Base-by-base conservation (phyloP, 495 filamentous ascomycete species). In the Tuber brumale region DNA sequence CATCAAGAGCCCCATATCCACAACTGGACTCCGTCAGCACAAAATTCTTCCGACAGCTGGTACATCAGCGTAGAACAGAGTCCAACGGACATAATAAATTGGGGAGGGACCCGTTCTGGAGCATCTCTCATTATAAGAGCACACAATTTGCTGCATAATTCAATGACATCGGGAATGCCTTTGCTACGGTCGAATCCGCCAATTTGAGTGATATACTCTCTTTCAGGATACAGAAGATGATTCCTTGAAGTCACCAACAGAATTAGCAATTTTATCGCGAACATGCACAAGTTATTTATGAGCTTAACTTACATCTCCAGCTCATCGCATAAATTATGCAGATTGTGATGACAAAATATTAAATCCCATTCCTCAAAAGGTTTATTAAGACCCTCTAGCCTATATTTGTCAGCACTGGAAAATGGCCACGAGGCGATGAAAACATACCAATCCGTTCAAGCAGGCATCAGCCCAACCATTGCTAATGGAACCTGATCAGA, bases 331-430 rank as follows among this genome's bases (percentile, higher is more conserved):
- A 88, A 85, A 21, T 85, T 84, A 72, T 93, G 92, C 81, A 95
- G 92, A n/a, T 89, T 84, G 74, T 92, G 89, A 69, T 92, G 88
- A 77, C 96, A 96, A 83, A 92, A 93, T 5, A 89, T 89, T 9
- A 87, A 84, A 81, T 95, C 91, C 91, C 91, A 94, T 21, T 89
- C 87, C 74, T 87, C 88, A 81, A 97, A 87, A 45, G 86, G 80
- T 83, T 97, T 97, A 85, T 96, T 96, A 76, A 96, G 82, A 7
- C 93, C 94, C 84, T 97, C 94, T 43, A 96, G 86, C 93, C 89
- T 90, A 76, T 39, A 35, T 77, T 46, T 74, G 72, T 39, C 48
- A 43, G 66, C 10, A 19, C 43, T 7, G 21, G 44, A 23, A 14
- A n/a, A 70, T 35, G 35, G 9, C 18, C 35, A 46, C 1, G 70